A percentile compares a stretch with the other conserved stretches of the same genome.
Evolutionary conservation across 2,329 filamentous ascomycete genomes (phyloP).

Genomic region (Colletotrichum falcatum): DNA sequence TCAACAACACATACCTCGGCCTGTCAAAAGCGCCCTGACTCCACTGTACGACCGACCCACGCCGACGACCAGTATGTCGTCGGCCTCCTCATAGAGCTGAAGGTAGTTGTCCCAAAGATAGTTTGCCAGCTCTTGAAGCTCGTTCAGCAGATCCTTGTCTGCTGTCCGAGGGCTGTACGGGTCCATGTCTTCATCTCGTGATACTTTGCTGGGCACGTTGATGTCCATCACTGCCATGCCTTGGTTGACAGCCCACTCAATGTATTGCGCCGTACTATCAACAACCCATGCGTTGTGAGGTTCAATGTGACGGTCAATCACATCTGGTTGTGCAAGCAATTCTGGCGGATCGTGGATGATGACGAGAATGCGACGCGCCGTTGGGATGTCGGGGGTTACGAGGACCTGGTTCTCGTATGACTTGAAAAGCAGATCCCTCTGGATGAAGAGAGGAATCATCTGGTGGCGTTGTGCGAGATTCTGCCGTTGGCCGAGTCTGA

Average conservation of each 20-base stretch:
- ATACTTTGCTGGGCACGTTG: slow-evolving; percentile 85
- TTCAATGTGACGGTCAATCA: slow-evolving; percentile 78
- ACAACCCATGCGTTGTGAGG: slow-evolving; percentile 90
- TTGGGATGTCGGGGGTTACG: slow-evolving; percentile 78
- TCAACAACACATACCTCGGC: slow-evolving; percentile 69
- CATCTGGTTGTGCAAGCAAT: slow-evolving; percentile 74
- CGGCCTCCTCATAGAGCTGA: slow-evolving; percentile 77
- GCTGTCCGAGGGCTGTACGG: slow-evolving; percentile 58
- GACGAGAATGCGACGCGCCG: slow-evolving; percentile 77
- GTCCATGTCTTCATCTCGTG: slow-evolving; percentile 68
- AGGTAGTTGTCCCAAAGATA: slow-evolving; percentile 99
- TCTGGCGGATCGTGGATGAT: slow-evolving; percentile 93
- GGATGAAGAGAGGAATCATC: slow-evolving; percentile 86
- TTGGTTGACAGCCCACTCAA: slow-evolving; percentile 83
- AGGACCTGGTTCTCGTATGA: slow-evolving; percentile 90
- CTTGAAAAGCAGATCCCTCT: slow-evolving; percentile 77
- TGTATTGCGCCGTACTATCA: slow-evolving; percentile 83
- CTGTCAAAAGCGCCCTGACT: slow-evolving; percentile 83
- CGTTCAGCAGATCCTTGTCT: slow-evolving; percentile 64
- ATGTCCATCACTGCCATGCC: slow-evolving; percentile 90
- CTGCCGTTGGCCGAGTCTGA: slow-evolving; percentile 81
- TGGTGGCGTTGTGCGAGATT: slow-evolving; percentile 77
- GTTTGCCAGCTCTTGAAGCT: slow-evolving; percentile 78
- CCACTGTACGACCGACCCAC: slow-evolving; percentile 91
- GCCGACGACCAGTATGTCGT: slow-evolving; percentile 86